Evolutionary conservation across 108 stramenopile genomes (phyloP).

Genomic region (Cyclotella choctawhatcheeana): DNA sequence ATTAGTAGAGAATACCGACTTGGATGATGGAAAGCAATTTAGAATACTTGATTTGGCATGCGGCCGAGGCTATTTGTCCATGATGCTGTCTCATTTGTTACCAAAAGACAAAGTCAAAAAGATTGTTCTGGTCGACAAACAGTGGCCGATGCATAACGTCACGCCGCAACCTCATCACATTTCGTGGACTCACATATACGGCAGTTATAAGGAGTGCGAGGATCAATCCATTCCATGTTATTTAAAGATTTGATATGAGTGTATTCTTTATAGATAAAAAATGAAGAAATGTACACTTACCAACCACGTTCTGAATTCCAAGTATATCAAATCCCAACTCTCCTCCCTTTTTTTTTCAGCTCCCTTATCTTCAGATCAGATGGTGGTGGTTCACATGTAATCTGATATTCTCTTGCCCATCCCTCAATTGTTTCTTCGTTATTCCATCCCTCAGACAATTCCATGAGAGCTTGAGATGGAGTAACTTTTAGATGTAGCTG

Average conservation of each 20-base stretch:
- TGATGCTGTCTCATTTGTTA: slow-evolving; percentile 63
- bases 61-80: slow-evolving; percentile 65
- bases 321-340: too few species aligned
- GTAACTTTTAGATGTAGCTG: too few species aligned
- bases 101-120: slow-evolving; percentile 51
- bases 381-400: too few species aligned
- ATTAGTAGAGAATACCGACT: slow-evolving; percentile 23
- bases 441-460: too few species aligned
- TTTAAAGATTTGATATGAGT: slow-evolving; percentile 63
- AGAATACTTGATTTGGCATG: slow-evolving; percentile 66
- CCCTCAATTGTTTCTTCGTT: too few species aligned
- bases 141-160: slow-evolving; percentile 60
- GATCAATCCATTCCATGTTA: slow-evolving; percentile 48
- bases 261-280: slow-evolving; percentile 59
- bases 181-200: slow-evolving; percentile 67
- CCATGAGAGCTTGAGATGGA: too few species aligned
- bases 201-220: slow-evolving; percentile 19
- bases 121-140: slow-evolving; percentile 63
- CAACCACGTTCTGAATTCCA: too few species aligned
- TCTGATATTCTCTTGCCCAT: too few species aligned
- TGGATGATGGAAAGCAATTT: slow-evolving; percentile 29
- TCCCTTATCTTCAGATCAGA: too few species aligned
- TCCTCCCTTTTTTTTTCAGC: too few species aligned
- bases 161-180: slow-evolving; percentile 57
- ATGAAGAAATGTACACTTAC: too few species aligned